Conservation (phyloP, 768 basidiomycete species). For the Amanita phalloides region DNA sequence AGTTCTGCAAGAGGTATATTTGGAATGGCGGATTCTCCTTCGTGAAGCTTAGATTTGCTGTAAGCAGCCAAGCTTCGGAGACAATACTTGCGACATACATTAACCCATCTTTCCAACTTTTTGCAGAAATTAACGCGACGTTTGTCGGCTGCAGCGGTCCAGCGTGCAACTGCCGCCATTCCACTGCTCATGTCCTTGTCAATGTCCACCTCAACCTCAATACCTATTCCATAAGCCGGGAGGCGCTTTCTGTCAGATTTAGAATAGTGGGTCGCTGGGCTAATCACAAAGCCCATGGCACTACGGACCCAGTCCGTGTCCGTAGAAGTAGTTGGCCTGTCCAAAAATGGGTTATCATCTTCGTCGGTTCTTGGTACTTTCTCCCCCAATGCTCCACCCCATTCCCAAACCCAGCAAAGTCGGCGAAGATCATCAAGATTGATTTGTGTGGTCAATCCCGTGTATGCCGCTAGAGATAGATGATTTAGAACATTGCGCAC, state of each 20-base stretch:
- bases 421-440: constrained; percentile 59
- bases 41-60: constrained; percentile 36
- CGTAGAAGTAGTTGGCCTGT: constrained; percentile 22
- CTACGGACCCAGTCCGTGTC: constrained; percentile 70
- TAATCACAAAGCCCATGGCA: constrained; percentile 70
- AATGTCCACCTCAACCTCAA: constrained; percentile 79
- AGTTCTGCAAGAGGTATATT: constrained; percentile 55
- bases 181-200: constrained; percentile 71
- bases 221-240: constrained; percentile 76
- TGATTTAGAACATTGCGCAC: constrained; percentile 75
- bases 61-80: not conserved
- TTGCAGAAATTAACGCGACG: constrained; percentile 45
- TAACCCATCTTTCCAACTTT: constrained; percentile 56
- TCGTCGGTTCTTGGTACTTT: constrained; percentile 9
- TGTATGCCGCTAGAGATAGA: constrained; percentile 56
- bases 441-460: constrained; percentile 55
- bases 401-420: constrained; percentile 87
- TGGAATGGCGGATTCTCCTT: constrained; percentile 31
- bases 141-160: constrained; percentile 62
- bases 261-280: constrained; percentile 62
- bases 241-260: constrained; percentile 55
- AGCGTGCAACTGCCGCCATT: constrained; percentile 85
- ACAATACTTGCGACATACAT: constrained; percentile 29
- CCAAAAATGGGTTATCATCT: constrained; percentile 67
- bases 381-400: constrained; percentile 40